Base-by-base conservation (phyloP, 2,329 filamentous ascomycete species). In the Aureobasidium lini region DNA sequence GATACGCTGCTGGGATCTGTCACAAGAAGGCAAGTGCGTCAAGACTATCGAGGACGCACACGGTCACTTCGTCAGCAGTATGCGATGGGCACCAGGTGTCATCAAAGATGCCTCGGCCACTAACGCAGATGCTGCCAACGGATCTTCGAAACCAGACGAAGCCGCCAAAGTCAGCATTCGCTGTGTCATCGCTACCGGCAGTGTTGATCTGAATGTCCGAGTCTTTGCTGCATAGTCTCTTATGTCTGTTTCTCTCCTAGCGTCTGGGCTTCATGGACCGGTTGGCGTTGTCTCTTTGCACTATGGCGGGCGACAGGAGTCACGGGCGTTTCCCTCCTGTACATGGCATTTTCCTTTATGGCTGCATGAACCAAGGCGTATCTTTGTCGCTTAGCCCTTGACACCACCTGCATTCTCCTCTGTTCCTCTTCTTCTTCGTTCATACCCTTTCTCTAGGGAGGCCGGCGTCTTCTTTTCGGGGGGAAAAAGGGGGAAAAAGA, bases 1-100 rank as follows among this genome's bases (percentile, higher is more conserved):
- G 4, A 80, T 97, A 61, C 82, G 92, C 59, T 96, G 92, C 77
- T 97, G 93, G 93, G 93, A 97, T 75, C 77, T 97, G 29, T 82
- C 83, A 29, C 93, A 97, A 70, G 91, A 95, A 71, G 90, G 89
- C 43, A 92, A 91, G 68, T 93, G 90, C 67, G 90, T 96, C 65
- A 93, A 93, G 73, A 86, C 84, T 0, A 76, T 97, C 15, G 79
- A 81, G 39, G 89, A 90, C 63, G 85, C 85, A 0, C 91, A 95
- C 70, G 85, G 82, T 4, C 90, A 91, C 69, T 96, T 97, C 68
- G 84, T 96, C 52, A 91, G 84, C 62, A 93, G 89, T 69, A 79
- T 96, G 67, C 77, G 90, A 62, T 97, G 93, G 92, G 93, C 91
- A 1, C 92, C 92, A 0, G 84, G 84, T 40, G 77, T 89, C 28